Base-by-base conservation (phyloP, 768 basidiomycete genomes). In the Termitomyces heimii region DNA sequence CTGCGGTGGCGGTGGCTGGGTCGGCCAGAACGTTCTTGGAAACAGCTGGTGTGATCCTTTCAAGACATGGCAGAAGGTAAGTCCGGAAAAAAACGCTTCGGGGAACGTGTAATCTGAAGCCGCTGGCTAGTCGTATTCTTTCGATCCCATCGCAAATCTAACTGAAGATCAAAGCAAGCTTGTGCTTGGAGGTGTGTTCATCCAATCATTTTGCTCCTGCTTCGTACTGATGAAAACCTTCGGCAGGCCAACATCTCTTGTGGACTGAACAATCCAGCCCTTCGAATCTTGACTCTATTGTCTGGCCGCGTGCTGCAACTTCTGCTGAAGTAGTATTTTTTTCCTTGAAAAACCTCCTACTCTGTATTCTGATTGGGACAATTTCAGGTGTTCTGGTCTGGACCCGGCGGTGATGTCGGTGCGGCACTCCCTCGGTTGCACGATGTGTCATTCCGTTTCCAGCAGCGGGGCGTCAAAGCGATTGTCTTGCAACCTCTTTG, bases 1-100 rank as follows among this genome's bases (percentile, higher is more conserved):
- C 63, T 89, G 87, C 60, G 89, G 89, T 35, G 82, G 69, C 1
- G 89, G 89, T 8, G 83, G 77, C 29, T 92, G 88, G 86, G 70
- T 89, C 10, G 87, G 86, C 0, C 68, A 79, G 32, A 68, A 63
- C 58, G 44, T 60, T 46, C 40, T 59, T 42, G 79, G 82, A 5
- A 82, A 82, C 58, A 84, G 82, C 63, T 89, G 88, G 85, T 89
- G 86, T 64, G 85, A 86, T 63, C 86, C 87, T 0, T 89, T 85
- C 82, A 89, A 89, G 69, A 83, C 83, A 6, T 92, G 89, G 89
- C 84, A 88, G 66, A 79, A 82, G 70, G 85, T 86, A 44, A 5
- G 46, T 16, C n/a, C 22, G 2, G 1, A n/a, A n/a, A 35, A 35
- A 40, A 10, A 14, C 14, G 12, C 3, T 7, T 29, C 7, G 3